Evolutionary conservation across 2,329 filamentous ascomycete species (phyloP), one percentile per base, ranked within the genome.

Genomic region (Parastagonospora nodorum): DNA sequence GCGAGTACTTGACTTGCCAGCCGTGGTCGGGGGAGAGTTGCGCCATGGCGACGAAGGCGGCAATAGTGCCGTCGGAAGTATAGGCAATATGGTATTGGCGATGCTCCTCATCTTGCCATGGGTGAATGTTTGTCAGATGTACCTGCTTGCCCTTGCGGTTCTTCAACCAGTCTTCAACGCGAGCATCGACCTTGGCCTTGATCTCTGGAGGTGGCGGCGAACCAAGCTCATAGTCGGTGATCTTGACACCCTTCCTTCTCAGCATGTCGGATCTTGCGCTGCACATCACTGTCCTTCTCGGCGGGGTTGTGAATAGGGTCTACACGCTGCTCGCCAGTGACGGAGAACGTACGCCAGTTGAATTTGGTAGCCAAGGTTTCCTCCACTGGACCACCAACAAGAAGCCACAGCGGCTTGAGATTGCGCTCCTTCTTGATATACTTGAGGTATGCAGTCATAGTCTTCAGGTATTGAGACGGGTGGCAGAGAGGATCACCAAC

Each of bases 1-100:
- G 85, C n/a, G 89, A 89, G 80, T 94, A 96, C 78, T 97, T 97
- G 70, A 96, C 88, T 78, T 97, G 92, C 85, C 91, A 95, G 47
- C 92, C 92, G 70, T 95, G 85, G 31, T 84, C 80, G 2, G 91
- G 90, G 3, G 88, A 84, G 27, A 97, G 84, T 72, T 91, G 89
- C 45, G 89, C 89, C 64, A 97, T 80, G 8, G 93, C 87, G n/a
- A 93, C 88, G 51, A 97, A 83, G 30, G 88, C 88, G 36, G 82
- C 82, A 49, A 97, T 84, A 52, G 82, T 84, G 56, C 89, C 89
- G 12, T 89, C 83, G 66, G 84, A 81, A 59, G 89, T 89, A 58
- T 87, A 82, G 8, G 90, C 88, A 64, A 90, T 89, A 68, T 92
- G 90, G 78, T 96, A 97, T 58, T 90, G 88, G 12, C 92, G 86